phyloP scores from a whole-genome alignment of 2,329 filamentous ascomycete genomes.

The Amauroascus verrucosus region DNA sequence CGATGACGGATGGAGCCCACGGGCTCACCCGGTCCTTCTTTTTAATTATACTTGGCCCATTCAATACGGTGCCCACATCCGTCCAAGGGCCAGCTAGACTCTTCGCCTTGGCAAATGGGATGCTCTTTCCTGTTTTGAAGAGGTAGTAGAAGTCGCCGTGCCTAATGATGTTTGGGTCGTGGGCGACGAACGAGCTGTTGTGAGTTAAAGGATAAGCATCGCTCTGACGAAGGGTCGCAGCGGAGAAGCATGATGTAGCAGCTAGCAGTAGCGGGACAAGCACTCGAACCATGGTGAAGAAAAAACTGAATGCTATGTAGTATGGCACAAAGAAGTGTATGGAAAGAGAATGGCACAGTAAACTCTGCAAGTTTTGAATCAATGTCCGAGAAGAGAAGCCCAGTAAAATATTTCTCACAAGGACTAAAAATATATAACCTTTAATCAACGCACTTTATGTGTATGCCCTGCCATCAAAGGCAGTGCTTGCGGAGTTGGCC shows the following conservation, averaged over 20 bases:
- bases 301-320: too few relatives aligned
- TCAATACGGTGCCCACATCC: constrained; percentile 25
- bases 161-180: constrained; percentile 29
- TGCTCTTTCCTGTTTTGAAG: constrained; percentile 25
- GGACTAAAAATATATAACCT: too few relatives aligned
- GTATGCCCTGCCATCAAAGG: too few relatives aligned
- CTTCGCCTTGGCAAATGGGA: constrained; percentile 22
- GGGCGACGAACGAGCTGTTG: constrained; percentile 13
- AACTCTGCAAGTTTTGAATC: too few relatives aligned
- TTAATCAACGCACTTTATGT: too few relatives aligned
- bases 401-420: too few relatives aligned
- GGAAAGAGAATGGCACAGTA: too few relatives aligned
- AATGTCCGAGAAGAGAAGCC: too few relatives aligned
- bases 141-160: constrained; percentile 26
- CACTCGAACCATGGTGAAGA: not conserved
- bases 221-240: not conserved
- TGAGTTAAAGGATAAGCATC: not conserved
- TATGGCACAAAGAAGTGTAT: too few relatives aligned
- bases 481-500: too few relatives aligned
- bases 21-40: constrained; percentile 25
- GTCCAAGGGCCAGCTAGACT: constrained; percentile 28
- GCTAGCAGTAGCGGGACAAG: not conserved
- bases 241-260: not conserved
- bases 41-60: constrained; percentile 23
- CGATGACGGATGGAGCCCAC: constrained; percentile 29